phyloP scores from a whole-genome alignment of 2,329 filamentous ascomycete species.

The Epichloe gansuensis region DNA sequence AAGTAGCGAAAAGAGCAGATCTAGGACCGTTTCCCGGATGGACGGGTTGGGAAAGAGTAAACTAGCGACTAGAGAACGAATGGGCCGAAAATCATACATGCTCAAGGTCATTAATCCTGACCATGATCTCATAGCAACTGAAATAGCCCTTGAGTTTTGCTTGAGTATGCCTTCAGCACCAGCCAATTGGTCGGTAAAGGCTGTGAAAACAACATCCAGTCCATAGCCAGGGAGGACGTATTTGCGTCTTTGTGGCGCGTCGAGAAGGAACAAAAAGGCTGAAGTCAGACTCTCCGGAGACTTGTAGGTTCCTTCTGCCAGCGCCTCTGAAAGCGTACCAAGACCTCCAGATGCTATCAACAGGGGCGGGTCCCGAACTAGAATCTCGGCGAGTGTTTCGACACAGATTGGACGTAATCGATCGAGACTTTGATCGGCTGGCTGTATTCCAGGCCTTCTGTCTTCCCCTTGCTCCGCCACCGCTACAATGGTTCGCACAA shows the following conservation, averaged over 20 bases:
- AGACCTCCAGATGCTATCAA: slow-evolving; percentile 76
- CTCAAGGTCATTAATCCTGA: slow-evolving; percentile 78
- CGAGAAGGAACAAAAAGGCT: slow-evolving; percentile 81
- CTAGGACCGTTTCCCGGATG: slow-evolving; percentile 66
- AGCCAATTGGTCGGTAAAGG: slow-evolving; percentile 72
- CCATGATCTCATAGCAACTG: slow-evolving; percentile 87
- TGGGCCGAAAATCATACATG: slow-evolving; percentile 75
- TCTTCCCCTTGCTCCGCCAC: slow-evolving; percentile 84
- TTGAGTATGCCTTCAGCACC: slow-evolving; percentile 54
- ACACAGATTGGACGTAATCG: slow-evolving; percentile 81
- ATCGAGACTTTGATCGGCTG: slow-evolving; percentile 62
- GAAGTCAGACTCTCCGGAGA: slow-evolving; percentile 79
- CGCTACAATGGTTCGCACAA: slow-evolving; percentile 80
- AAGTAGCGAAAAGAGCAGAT: slow-evolving; percentile 67
- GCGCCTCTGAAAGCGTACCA: slow-evolving; percentile 74
- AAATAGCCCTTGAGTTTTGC: slow-evolving; percentile 83
- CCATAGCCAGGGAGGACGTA: slow-evolving; percentile 83
- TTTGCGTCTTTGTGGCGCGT: slow-evolving; percentile 66
- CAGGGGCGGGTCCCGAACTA: slow-evolving; percentile 72
- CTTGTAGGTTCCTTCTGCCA: slow-evolving; percentile 83
- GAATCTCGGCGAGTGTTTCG: slow-evolving; percentile 82
- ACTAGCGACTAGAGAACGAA: slow-evolving; percentile 63
- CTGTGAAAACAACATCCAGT: slow-evolving; percentile 76
- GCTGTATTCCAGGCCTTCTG: slow-evolving; percentile 61
- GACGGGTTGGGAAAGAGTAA: slow-evolving; percentile 43